These are phyloP conservation scores for Saturnispora bothae DNA, from an alignment of 805 yeast species.

Conservation along the genomic window DNA sequence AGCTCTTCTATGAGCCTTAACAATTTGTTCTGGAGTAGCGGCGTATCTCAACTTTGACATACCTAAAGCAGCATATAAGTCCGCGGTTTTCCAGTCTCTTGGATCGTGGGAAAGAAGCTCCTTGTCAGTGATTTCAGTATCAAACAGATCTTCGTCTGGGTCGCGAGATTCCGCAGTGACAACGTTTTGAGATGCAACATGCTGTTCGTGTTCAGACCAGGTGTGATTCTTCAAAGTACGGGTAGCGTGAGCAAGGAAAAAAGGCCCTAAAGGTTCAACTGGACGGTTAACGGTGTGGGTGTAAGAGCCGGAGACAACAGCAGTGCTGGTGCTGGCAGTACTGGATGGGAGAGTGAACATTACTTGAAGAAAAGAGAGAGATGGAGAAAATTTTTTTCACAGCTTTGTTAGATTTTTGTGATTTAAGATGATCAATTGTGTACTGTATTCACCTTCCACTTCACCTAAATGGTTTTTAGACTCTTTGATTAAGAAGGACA, in stretches of 20 bases:
- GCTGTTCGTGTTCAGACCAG: constrained; percentile 93
- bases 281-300: constrained; percentile 64
- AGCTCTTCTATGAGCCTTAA: constrained; percentile 94
- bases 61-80: constrained; percentile 93
- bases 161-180: constrained; percentile 51
- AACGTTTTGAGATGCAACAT: constrained; percentile 86
- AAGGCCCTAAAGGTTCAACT: constrained; percentile 94
- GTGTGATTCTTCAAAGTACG: constrained; percentile 95
- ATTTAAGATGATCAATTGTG: too few species aligned
- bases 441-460: too few species aligned
- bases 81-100: constrained; percentile 96
- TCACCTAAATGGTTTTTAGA: too few species aligned
- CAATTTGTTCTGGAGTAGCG: constrained; percentile 87
- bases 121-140: constrained; percentile 54
- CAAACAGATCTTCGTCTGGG: constrained; percentile 51
- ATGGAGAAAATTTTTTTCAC: too few species aligned
- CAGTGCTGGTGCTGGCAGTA: constrained; percentile 36
- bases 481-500: too few species aligned
- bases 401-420: too few species aligned
- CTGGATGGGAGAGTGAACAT: constrained; percentile 46
- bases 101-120: constrained; percentile 83
- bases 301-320: constrained; percentile 35
- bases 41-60: constrained; percentile 80
- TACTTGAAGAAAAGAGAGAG: neutral
- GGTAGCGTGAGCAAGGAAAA: constrained; percentile 91